Percentiles rank a stretch among this genome's conserved stretches.
These are phyloP conservation scores for Elongisporangium senticosum DNA, from an alignment of 352 stramenopile species.

Conservation along the genomic window DNA sequence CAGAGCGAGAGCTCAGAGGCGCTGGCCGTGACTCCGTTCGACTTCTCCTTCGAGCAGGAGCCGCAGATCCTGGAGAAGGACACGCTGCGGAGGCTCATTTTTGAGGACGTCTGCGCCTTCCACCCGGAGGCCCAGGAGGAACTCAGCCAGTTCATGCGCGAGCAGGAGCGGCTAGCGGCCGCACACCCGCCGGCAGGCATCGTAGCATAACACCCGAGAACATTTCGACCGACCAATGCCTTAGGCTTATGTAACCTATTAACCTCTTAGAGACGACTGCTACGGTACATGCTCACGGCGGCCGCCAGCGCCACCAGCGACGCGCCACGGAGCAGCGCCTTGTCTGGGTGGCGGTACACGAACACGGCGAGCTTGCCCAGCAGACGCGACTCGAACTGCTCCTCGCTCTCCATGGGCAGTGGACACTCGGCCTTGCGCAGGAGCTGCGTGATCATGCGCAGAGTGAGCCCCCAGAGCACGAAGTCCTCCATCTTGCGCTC, in stretches of 20 bases:
- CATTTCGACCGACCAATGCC: background rate
- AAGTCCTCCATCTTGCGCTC: constrained; percentile 58
- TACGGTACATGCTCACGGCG: constrained; percentile 33
- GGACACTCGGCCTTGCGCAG: constrained; percentile 30
- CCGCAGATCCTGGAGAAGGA: constrained; percentile 69
- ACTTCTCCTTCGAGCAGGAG: constrained; percentile 82
- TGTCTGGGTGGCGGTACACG: constrained; percentile 42
- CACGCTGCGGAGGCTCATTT: constrained; percentile 72
- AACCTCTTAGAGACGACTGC: background rate
- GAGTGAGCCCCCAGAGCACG: constrained; percentile 80
- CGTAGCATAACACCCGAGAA: constrained; percentile 1
- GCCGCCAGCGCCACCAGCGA: constrained; percentile 36
- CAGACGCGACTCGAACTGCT: constrained; percentile 48
- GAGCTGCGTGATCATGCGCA: constrained; percentile 59
- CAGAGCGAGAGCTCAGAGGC: constrained; percentile 27
- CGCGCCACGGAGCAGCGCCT: constrained; percentile 36
- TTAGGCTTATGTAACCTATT: background rate
- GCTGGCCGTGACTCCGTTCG: constrained; percentile 42
- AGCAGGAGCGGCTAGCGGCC: constrained; percentile 36
- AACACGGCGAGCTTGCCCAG: constrained; percentile 51
- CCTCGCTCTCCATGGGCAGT: constrained; percentile 43
- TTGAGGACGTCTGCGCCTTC: constrained; percentile 84
- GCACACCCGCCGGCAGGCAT: constrained; percentile 1
- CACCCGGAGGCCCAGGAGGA: constrained; percentile 65
- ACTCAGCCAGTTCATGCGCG: constrained; percentile 39